These are phyloP conservation scores for Diphasiastrum complanatum DNA, from an alignment of 83 land plant species.

Conservation along the genomic window DNA sequence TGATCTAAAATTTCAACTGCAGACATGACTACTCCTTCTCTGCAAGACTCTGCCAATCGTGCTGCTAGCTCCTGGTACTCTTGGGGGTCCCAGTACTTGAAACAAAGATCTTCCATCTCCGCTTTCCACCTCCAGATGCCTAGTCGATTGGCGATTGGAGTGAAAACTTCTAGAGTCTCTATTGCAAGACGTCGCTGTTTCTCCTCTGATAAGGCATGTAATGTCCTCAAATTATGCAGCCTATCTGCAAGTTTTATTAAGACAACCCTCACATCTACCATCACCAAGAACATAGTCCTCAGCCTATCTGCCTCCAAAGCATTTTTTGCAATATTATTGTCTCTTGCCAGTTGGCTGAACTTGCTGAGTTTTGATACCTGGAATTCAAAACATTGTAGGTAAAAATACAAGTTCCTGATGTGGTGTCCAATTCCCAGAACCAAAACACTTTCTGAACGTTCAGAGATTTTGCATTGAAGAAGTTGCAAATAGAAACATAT, in stretches of 20 bases:
- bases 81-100: constrained; percentile 63
- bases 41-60: constrained; percentile 56
- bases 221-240: constrained; percentile 91
- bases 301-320: constrained; percentile 78
- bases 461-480: background rate
- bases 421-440: too few species aligned
- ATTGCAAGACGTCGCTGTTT: constrained; percentile 86
- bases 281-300: constrained; percentile 93
- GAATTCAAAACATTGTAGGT: background rate
- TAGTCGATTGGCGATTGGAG: constrained; percentile 75
- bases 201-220: constrained; percentile 57
- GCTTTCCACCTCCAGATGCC: constrained; percentile 95
- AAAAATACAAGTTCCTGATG: background rate
- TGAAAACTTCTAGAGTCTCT: constrained; percentile 89
- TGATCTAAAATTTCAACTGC: constrained; percentile 55
- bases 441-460: too few species aligned
- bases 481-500: background rate
- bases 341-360: constrained; percentile 94
- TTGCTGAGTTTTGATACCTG: constrained; percentile 88
- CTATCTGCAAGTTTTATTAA: constrained; percentile 92
- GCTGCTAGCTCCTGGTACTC: constrained; percentile 55
- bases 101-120: constrained; percentile 84
- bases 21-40: constrained; percentile 59
- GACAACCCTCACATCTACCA: constrained; percentile 92
- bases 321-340: constrained; percentile 67